Percentiles rank a stretch among this genome's conserved stretches.
Conservation (phyloP, 2,329 filamentous ascomycete species). For the Curvularia lunata region DNA sequence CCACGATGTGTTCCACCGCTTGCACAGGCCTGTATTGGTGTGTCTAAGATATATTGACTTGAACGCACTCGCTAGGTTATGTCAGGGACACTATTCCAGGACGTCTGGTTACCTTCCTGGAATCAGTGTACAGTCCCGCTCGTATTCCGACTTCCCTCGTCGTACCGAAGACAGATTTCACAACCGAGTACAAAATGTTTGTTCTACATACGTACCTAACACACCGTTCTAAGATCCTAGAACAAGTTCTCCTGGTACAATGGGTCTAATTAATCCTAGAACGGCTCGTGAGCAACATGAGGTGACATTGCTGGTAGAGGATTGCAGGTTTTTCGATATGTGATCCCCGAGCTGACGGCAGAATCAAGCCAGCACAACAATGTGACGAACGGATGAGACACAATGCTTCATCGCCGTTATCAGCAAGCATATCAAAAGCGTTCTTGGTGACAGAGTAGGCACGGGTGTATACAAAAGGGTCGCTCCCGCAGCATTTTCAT, state of each 20-base stretch:
- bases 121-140: conserved; percentile 1
- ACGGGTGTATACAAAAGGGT: conserved; percentile 15
- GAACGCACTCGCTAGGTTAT: not conserved
- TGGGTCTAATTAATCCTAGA: not conserved
- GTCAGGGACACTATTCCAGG: not conserved
- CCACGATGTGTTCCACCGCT: not conserved
- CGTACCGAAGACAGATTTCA: not conserved
- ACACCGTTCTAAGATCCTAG: not conserved
- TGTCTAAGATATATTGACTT: not conserved
- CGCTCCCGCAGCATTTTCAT: not conserved
- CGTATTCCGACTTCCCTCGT: not conserved
- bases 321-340: not conserved
- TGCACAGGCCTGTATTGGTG: not conserved
- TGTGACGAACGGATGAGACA: conserved; percentile 12
- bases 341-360: conserved; percentile 1
- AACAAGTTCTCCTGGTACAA: not conserved
- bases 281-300: not conserved
- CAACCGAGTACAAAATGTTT: not conserved
- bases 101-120: not conserved
- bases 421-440: not conserved
- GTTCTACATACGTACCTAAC: not conserved
- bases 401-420: conserved; percentile 7
- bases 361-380: conserved; percentile 4
- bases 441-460: not conserved
- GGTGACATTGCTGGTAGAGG: conserved; percentile 1